Evolutionary conservation across 78 protist species (phyloP).

Genomic region (Acrasis kona): DNA sequence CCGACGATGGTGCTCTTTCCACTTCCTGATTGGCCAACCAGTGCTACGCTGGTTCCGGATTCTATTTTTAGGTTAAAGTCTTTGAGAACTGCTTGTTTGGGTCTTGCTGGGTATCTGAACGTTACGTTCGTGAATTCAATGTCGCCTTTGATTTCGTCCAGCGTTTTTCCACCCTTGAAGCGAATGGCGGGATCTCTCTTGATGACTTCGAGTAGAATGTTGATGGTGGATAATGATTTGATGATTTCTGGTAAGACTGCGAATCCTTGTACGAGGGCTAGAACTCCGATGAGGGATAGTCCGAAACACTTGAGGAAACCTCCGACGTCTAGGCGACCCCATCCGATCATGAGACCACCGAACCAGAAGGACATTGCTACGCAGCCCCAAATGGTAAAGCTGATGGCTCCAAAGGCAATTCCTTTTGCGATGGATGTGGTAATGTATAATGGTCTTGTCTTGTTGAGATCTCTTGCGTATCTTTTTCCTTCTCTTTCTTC

Average conservation of each 20-base stretch:
- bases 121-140: conserved; percentile 52
- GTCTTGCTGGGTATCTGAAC: conserved; percentile 72
- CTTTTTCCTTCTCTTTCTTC: background rate
- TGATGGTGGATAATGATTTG: background rate
- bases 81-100: conserved; percentile 28
- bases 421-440: background rate
- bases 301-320: too few species aligned
- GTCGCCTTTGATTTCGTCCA: conserved; percentile 17
- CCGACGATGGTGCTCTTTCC: conserved; percentile 50
- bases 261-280: background rate
- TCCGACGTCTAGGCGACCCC: background rate
- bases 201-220: background rate
- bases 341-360: background rate
- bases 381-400: too few species aligned
- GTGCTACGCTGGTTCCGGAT: conserved; percentile 62
- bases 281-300: too few species aligned
- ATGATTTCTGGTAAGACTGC: background rate
- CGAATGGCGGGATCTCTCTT: background rate
- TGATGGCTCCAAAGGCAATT: background rate
- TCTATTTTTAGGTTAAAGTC: conserved; percentile 16
- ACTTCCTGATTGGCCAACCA: conserved; percentile 80
- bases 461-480: background rate
- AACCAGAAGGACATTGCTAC: background rate
- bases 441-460: background rate
- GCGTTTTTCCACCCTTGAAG: background rate